Base-by-base conservation (phyloP, 2,329 filamentous ascomycete genomes). In the Aspergillus unguis region DNA sequence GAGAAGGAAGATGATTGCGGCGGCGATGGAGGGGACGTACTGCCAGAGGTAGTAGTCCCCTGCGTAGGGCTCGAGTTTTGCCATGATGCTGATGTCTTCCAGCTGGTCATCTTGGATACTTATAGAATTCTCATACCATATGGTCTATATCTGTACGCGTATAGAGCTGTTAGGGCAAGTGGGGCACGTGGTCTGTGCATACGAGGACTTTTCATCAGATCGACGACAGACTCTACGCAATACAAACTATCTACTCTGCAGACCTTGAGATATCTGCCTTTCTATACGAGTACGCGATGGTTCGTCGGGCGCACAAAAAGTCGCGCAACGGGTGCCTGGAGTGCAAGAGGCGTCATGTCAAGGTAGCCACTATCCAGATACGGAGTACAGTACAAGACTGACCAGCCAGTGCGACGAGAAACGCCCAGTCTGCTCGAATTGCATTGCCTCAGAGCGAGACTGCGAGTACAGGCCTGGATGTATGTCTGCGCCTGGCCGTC, bases 281-380 rank as follows among this genome's bases (percentile, higher is more conserved):
- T 11, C 43, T 27, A 49, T 49, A 49, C 47, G 47, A 37, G 47
- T 49, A 49, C 38, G 38, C 10, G 26, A 61, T 61, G 58, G 40
- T 45, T 9, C 59, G 63, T 36, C 64, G 67, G 51, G 55, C 68
- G 3, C 71, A 73, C 53, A 65, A 60, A 37, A 74, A 73, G 56
- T 73, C 71, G n/a, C 63, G 68, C 38, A 67, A 66, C 52, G 71
- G 71, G 26, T 73, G 71, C 44, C 31, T 60, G 6, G 63, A 71
- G 55, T 73, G 70, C 51, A 73, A 74, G 54, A 63, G 63, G 26
- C 65, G 70, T 6, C 71, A 73, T 53, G 62, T 73, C 41, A 73
- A 72, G 58, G 71, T 72, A 35, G 2, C 6, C 11, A 7, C n/a
- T 37, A 11, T 29, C n/a, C 23, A 7, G 44, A 9, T 10, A 7